Base-by-base conservation (phyloP, 768 basidiomycete genomes). In the Phanerochaete carnosa region DNA sequence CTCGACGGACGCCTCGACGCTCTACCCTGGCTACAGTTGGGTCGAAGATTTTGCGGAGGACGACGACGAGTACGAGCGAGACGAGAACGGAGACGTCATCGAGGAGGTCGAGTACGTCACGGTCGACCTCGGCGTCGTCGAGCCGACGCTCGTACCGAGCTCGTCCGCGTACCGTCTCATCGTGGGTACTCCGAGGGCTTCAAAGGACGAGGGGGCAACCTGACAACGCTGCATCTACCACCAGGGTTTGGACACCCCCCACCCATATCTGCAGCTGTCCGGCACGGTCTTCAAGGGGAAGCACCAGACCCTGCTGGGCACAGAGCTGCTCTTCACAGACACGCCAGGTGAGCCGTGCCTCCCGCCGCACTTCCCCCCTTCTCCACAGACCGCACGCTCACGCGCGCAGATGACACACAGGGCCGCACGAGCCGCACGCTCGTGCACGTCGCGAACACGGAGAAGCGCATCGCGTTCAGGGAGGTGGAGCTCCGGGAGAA, bases 271-370 rank as follows among this genome's bases (percentile, higher is more conserved):
- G 23, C 92, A 94, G 64, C 77, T 93, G 0, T 86, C 87, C 4
- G 90, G 90, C 1, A 87, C 88, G 1, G 78, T 91, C 22, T 79
- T 92, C 63, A 86, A 86, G 70, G 92, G 92, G 0, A 74, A 78
- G 37, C 85, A 92, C 61, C 83, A 89, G 58, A 68, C 76, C 19
- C 77, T 93, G 3, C 74, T 93, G 2, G 92, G 92, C 1, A 88
- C 89, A 0, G 91, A 94, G 66, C 73, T 94, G 26, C 67, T 93
- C 22, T 92, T 93, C 70, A 81, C 83, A 0, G 90, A 92, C 58
- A 80, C 79, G 33, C 85, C 85, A 76, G 82, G 88, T 85, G 61
- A 33, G 71, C 49, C 9, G 12, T 16, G n/a, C 33, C 7, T 6
- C 32, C 33, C 33, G 6, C 33, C 33, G 13, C 33, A 35, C 33